Base-by-base conservation (phyloP, 2,329 filamentous ascomycete genomes). In the Lachnellula cervina region DNA sequence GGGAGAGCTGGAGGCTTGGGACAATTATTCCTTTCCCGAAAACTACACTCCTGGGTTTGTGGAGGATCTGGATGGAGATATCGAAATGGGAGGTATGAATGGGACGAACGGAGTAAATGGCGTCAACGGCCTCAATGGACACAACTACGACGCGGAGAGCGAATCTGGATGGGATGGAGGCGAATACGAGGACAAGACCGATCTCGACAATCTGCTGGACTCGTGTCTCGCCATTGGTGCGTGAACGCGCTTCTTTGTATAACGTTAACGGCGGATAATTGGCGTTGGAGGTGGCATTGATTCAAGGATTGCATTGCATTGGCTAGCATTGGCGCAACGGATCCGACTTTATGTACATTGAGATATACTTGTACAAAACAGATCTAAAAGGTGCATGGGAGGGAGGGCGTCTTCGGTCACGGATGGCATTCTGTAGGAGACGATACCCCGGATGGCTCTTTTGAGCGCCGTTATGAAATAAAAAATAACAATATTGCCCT, bases 1-100 rank as follows among this genome's bases (percentile, higher is more conserved):
- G 67, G 87, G 87, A 53, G 88, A 91, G 69, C 76, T 90, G 14
- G 88, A 90, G 62, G 77, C 81, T 55, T 85, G 81, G 75, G 71
- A 81, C 45, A 80, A 85, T 63, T 83, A 84, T 64, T 79, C 80
- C 0, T 68, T 59, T 54, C 63, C 58, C 37, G 59, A 65, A 6
- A 66, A 66, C n/a, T 64, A 69, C 9, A 61, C 67, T 44, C 67
- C 72, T 52, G 56, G 58, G 19, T 63, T 66, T 13, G 68, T 67
- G 2, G 55, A 69, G 23, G 67, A 65, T 21, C 51, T 67, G 17
- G 76, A 75, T 54, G 70, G 69, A 17, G 70, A 71, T 47, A 54
- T 66, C 13, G 64, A 68, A 58, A 68, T 69, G 65, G 58, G 60
- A 17, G 71, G 72, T 48, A 63, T 68, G 5, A 62, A 69, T 32